phyloP scores from a whole-genome alignment of 345 rosid species.

The Nasturtium officinale region DNA sequence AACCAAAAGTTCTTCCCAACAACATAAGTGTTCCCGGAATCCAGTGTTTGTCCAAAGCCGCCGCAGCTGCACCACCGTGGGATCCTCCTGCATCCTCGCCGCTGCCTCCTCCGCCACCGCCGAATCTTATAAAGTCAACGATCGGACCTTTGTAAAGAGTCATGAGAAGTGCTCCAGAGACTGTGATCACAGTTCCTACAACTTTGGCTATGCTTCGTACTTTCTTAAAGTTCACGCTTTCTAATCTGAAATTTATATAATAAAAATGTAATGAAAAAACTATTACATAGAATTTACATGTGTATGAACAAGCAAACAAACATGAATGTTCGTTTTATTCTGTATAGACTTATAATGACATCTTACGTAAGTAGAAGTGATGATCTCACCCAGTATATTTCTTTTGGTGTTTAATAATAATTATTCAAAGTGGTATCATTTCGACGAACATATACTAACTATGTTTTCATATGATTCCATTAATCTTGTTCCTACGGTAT shows the following conservation, averaged over 20 bases:
- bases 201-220: constrained; percentile 71
- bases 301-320: constrained; percentile 26
- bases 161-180: constrained; percentile 88
- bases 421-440: constrained; percentile 31
- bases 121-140: constrained; percentile 50
- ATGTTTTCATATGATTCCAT: constrained; percentile 33
- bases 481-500: constrained; percentile 39
- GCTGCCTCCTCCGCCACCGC: constrained; percentile 43
- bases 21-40: constrained; percentile 71
- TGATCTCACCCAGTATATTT: constrained; percentile 30
- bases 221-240: constrained; percentile 65
- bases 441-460: constrained; percentile 31
- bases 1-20: constrained; percentile 59
- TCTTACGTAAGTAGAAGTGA: constrained; percentile 41
- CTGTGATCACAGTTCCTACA: constrained; percentile 73
- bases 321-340: constrained; percentile 7
- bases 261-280: too few relatives aligned
- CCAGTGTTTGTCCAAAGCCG: constrained; percentile 56
- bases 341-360: constrained; percentile 29
- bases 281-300: neutral
- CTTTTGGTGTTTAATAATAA: constrained; percentile 19
- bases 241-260: constrained; percentile 55
- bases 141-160: constrained; percentile 90
- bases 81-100: constrained; percentile 39
- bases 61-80: constrained; percentile 41